Percentiles rank a stretch among this genome's conserved stretches.
Evolutionary conservation across 2,329 filamentous ascomycete genomes (phyloP).

Genomic region (Myriosclerotinia duriaeana): DNA sequence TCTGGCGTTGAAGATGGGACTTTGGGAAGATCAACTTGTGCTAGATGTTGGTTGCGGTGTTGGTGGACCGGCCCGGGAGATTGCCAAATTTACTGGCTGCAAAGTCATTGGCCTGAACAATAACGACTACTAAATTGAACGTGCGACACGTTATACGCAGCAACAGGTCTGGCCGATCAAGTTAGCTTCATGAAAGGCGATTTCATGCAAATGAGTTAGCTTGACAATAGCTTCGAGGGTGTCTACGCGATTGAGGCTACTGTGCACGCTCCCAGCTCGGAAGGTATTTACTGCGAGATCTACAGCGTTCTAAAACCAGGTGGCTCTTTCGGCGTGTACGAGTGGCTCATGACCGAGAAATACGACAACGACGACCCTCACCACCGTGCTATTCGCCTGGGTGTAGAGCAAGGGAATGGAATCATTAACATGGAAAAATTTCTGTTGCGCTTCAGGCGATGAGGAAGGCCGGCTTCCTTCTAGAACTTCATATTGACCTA

Average conservation of each 20-base stretch:
- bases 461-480: conserved; percentile 79
- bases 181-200: conserved; percentile 89
- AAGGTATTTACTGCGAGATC: conserved; percentile 88
- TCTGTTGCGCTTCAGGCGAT: conserved; percentile 80
- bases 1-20: conserved; percentile 82
- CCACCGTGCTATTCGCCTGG: conserved; percentile 87
- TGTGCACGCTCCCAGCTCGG: conserved; percentile 81
- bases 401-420: conserved; percentile 92
- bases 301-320: conserved; percentile 94
- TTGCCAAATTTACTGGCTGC: conserved; percentile 88
- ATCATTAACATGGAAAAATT: conserved; percentile 96
- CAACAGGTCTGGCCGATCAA: conserved; percentile 78
- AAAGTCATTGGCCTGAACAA: conserved; percentile 94
- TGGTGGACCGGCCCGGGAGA: conserved; percentile 90
- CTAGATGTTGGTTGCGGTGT: conserved; percentile 96
- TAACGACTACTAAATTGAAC: conserved; percentile 98
- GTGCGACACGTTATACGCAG: conserved; percentile 79
- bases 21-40: conserved; percentile 85
- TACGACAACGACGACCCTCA: conserved; percentile 86
- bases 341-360: conserved; percentile 96
- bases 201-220: conserved; percentile 98
- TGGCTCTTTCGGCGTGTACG: conserved; percentile 93
- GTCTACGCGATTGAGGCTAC: conserved; percentile 98
- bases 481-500: conserved; percentile 82
- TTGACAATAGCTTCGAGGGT: conserved; percentile 86